Base-by-base conservation (phyloP, 257 asterid species). In the Solanum sparsipilum region DNA sequence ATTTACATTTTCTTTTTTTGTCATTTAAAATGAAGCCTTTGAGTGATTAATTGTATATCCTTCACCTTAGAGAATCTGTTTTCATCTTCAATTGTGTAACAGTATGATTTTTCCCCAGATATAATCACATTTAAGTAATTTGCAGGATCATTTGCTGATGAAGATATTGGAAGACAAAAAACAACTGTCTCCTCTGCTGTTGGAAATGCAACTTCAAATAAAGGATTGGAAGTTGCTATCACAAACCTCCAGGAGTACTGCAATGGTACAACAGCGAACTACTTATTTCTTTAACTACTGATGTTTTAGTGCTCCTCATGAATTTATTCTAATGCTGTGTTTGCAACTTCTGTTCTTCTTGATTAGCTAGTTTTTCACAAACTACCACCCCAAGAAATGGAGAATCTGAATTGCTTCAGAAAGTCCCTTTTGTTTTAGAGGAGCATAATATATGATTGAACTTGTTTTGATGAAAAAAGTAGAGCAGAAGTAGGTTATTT, bases 181-280 rank as follows among this genome's bases (percentile, higher is more conserved):
- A 90, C 94, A 86, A 92, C 93, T 70, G 94, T 76, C 89, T 88
- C 98, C 27, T 90, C 98, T 67, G 95, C 90, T 78, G 91, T 89
- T 72, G 99, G 98, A 88, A 96, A 93, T 90, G 98, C 98, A 76
- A 90, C 98, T 32, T 98, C 99, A 75, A 94, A 98, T 92, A 94
- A 98, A 94, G 99, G 99, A 87, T 91, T 97, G 92, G 99, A 97
- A 93, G 99, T 97, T 87, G 99, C 99, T 87, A 98, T 97, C 86
- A 91, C 96, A 81, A 96, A 97, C 91, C 99, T 97, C 87, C 99
- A 97, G 93, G 99, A 97, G 73, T 97, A 97, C 86, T 96, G 98
- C 93, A 97, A 97, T 48, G 99, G 99, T 96, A 87, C 87, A 91
- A 29, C 48, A 48, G 65, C 74, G 5, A 87, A 83, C 65, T 81